Evolutionary conservation across 2,329 filamentous ascomycete genomes (phyloP), one percentile per base, ranked within the genome.

Genomic region (Cladosporium sp.): DNA sequence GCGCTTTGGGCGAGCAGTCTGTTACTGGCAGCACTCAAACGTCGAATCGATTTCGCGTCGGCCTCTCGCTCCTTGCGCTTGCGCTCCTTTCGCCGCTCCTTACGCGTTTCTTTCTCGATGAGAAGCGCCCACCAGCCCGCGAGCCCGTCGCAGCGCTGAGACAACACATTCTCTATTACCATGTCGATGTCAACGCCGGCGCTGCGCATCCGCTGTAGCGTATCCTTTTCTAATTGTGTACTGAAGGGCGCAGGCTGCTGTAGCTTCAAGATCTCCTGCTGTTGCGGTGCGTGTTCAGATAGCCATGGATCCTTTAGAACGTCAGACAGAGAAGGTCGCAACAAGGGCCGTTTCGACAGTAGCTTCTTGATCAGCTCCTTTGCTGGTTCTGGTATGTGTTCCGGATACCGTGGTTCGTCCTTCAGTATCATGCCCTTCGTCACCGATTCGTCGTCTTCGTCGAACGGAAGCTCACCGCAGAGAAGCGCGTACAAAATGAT

Each of bases 111-210:
- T 72, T 97, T 99, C 70, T 97, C 94, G 9, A 97, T 85, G 39
- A 99, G 77, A 28, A 99, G 75, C 3, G 90, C 89, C 94, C 94
- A 99, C 94, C 94, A 99, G 5, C 94, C 94, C 52, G 92, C 90
- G 51, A 99, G 78, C 5, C 88, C 84, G 74, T 99, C 93, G 70
- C 94, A 97, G 64, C 90, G 84, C 72, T 96, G 91, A 3, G 92
- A 85, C 37, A 96, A 75, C 3, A 99, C 94, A 67, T 94, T 95
- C 71, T 97, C 93, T 63, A 97, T 93, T 7, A 99, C 90, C 61
- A 88, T 84, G 70, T 99, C 94, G 60, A 96, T 94, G 69, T 97
- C 90, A 22, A 97, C 92, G 0, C 94, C 94, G 5, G 94, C 92
- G 64, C 89, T 90, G 60, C 90, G 88, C 92, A 99, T 97, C 22